phyloP scores from a whole-genome alignment of 2,329 filamentous ascomycete species.

The Aspergillus fumigatus region DNA sequence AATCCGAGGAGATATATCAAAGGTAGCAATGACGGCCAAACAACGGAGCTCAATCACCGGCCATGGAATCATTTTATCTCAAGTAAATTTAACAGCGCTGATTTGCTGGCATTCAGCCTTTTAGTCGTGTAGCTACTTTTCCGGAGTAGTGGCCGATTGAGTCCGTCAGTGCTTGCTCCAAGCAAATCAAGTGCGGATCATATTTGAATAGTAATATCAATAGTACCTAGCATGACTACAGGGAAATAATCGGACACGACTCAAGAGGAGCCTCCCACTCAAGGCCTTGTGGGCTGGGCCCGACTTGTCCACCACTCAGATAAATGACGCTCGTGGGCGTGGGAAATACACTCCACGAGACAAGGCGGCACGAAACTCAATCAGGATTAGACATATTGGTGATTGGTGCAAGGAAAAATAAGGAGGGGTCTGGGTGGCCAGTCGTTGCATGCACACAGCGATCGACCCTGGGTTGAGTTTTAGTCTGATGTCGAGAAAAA shows the following conservation, averaged over 20 bases:
- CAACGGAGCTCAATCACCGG: neutral
- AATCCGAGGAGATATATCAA: conserved; percentile 1
- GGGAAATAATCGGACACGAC: neutral
- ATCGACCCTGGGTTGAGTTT: conserved; percentile 12
- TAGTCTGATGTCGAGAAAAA: conserved; percentile 4
- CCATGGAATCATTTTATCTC: conserved; percentile 1
- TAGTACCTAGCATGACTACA: neutral
- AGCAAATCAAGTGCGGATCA: neutral
- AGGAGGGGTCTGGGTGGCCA: conserved; percentile 2
- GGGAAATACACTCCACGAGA: conserved; percentile 11
- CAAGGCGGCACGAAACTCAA: conserved; percentile 17
- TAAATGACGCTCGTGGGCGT: conserved; percentile 16
- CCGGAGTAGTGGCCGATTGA: neutral
- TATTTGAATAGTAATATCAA: neutral
- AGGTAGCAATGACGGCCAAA: neutral
- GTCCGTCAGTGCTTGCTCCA: neutral
- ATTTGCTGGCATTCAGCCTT: neutral
- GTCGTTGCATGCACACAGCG: conserved; percentile 3
- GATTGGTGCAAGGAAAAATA: conserved; percentile 6
- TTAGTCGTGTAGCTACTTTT: neutral
- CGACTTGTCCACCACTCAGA: conserved; percentile 10
- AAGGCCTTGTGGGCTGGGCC: neutral
- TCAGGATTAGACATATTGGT: conserved; percentile 9
- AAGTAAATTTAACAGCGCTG: neutral
- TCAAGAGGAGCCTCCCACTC: neutral